phyloP scores from a whole-genome alignment of 805 yeast genomes.

The Kazachstania africana region DNA sequence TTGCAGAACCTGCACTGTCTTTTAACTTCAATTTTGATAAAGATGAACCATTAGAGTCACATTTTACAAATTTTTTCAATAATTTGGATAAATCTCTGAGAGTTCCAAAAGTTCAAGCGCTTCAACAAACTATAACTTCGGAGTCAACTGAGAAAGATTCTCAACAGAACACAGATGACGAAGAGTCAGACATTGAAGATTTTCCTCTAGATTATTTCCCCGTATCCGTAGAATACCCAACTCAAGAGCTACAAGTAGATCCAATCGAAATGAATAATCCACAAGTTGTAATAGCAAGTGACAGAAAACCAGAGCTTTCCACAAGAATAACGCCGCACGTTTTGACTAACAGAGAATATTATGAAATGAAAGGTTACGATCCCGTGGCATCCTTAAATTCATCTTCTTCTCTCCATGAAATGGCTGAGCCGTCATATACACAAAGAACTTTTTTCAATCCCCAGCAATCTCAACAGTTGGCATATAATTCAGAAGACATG shows the following conservation, averaged over 20 bases:
- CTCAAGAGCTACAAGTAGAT: slow-evolving; percentile 2
- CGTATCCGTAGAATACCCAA: slow-evolving; percentile 27
- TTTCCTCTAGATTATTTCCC: slow-evolving; percentile 64
- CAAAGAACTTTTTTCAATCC: no score
- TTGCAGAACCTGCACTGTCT: slow-evolving; percentile 67
- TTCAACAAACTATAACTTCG: not conserved
- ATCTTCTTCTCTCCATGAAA: not conserved
- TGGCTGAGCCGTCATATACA: no score
- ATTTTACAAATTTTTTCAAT: slow-evolving; percentile 25
- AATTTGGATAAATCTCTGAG: not conserved
- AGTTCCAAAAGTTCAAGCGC: not conserved
- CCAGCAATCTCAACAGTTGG: no score
- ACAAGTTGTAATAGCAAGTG: not conserved
- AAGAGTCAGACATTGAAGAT: slow-evolving; percentile 26
- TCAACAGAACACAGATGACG: not conserved
- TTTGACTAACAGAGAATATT: slow-evolving; percentile 18
- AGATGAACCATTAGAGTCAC: slow-evolving; percentile 38
- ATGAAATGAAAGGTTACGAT: no score
- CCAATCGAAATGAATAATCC: not conserved
- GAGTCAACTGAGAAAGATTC: not conserved
- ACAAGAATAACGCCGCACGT: no score
- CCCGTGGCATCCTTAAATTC: no score
- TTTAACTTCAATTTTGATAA: slow-evolving; percentile 50
- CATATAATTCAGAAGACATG: no score
- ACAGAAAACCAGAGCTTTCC: no score